These are phyloP conservation scores for Eucalyptus microcorys DNA, from an alignment of 345 rosid genomes.

Conservation along the genomic window DNA sequence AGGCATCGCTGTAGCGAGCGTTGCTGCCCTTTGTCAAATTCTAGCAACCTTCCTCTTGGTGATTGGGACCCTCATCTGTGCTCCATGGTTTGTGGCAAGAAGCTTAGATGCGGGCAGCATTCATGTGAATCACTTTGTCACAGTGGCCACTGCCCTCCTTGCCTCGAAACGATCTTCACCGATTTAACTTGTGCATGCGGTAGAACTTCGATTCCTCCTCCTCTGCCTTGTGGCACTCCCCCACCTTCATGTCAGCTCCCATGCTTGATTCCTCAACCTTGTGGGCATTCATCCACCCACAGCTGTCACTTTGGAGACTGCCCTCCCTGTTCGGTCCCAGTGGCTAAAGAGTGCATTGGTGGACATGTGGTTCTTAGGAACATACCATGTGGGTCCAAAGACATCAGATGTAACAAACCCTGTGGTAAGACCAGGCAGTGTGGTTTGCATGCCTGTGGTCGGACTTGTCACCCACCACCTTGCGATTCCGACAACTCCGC, in stretches of 20 bases:
- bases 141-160: constrained; percentile 94
- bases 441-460: constrained; percentile 91
- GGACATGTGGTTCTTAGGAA: constrained; percentile 93
- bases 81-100: constrained; percentile 83
- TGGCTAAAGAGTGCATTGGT: constrained; percentile 86
- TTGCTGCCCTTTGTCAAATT: constrained; percentile 76
- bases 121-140: constrained; percentile 82
- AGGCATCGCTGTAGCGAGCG: constrained; percentile 92
- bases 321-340: constrained; percentile 88
- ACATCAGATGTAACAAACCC: constrained; percentile 81
- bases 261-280: constrained; percentile 66
- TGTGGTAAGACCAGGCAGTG: constrained; percentile 93
- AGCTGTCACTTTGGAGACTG: constrained; percentile 97
- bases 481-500: constrained; percentile 37
- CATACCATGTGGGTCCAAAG: constrained; percentile 91
- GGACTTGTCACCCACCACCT: constrained; percentile 70
- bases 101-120: constrained; percentile 89
- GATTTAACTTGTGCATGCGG: constrained; percentile 97
- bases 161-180: constrained; percentile 76
- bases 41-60: constrained; percentile 20
- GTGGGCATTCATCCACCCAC: constrained; percentile 89
- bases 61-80: constrained; percentile 88
- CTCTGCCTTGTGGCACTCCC: constrained; percentile 90
- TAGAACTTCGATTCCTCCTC: constrained; percentile 87
- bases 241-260: constrained; percentile 80